Evolutionary conservation across 2,329 filamentous ascomycete species (phyloP), one percentile per base, ranked within the genome.

Genomic region (Colletotrichum shisoi): DNA sequence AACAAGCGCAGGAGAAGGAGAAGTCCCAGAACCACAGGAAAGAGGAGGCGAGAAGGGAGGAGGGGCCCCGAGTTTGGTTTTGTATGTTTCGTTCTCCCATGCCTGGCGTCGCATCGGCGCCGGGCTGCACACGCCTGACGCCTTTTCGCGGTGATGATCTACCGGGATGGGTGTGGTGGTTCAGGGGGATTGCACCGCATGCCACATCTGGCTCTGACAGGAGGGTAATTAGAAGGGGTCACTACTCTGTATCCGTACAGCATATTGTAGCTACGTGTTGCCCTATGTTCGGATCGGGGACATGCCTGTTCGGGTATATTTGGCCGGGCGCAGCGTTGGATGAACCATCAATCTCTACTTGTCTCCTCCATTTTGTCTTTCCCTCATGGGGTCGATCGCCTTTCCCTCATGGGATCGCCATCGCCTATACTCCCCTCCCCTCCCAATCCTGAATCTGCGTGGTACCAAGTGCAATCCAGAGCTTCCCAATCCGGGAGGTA

Each of bases 121-220:
- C 45, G 40, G 60, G 3, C 17, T 24, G 9, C 31, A 21, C 19
- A 21, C 12, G 19, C n/a, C 24, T 8, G 40, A 31, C 51, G 34
- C 19, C 45, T 59, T 59, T 49, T 53, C 48, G 46, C 58, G 58
- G 21, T 53, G 58, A 53, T 53, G 58, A 40, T 61, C 46, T 24
- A 45, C 58, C 48, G 48, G 45, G 34, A 51, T 40, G 56, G 42
- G 56, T 53, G 37, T 44, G 52, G 37, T 44, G 52, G 42, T 31
- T 57, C 60, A 49, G 52, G 44, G 57, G 45, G 45, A n/a, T 21
- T 27, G 13, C 9, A 57, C 31, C 15, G 11, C 27, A n/a, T 45
- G n/a, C n/a, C 11, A 17, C 34, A 31, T 59, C 11, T n/a, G 4
- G 57, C 45, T 37, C 21, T 31, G 21, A 19, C 31, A 15, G 11